Conservation (phyloP, 495 filamentous ascomycete genomes). For the Xylaria flabelliformis region DNA sequence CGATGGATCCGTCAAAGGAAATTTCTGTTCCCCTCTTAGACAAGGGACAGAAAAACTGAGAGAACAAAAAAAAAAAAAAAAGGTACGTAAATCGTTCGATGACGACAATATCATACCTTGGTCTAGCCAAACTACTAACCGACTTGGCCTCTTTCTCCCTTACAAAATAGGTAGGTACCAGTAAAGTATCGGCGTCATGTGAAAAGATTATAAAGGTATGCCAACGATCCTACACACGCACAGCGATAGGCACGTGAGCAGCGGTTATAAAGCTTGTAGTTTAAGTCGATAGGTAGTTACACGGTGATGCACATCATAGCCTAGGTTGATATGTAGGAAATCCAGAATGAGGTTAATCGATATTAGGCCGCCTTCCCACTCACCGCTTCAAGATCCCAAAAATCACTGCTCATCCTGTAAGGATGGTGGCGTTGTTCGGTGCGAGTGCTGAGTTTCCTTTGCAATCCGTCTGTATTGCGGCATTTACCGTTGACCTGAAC, state of each 20-base stretch:
- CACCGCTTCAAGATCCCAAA: neutral
- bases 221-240: neutral
- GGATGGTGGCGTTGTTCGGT: slow-evolving; percentile 7
- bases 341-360: slow-evolving; percentile 4
- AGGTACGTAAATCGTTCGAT: neutral
- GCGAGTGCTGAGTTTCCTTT: neutral
- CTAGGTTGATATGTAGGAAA: neutral
- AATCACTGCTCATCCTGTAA: neutral
- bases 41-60: too few species aligned
- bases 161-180: slow-evolving; percentile 1
- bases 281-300: too few species aligned
- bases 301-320: slow-evolving; percentile 7
- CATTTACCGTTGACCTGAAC: slow-evolving; percentile 23
- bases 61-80: neutral
- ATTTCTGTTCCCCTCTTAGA: neutral
- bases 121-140: neutral
- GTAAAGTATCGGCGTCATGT: slow-evolving; percentile 8
- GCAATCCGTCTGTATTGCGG: slow-evolving; percentile 10
- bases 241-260: slow-evolving; percentile 15
- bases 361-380: neutral
- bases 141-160: neutral
- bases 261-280: slow-evolving; percentile 1
- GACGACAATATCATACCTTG: neutral
- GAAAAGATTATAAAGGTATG: neutral
- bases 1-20: neutral